Conservation (phyloP, 805 yeast genomes). For the Starmera amethionina region DNA sequence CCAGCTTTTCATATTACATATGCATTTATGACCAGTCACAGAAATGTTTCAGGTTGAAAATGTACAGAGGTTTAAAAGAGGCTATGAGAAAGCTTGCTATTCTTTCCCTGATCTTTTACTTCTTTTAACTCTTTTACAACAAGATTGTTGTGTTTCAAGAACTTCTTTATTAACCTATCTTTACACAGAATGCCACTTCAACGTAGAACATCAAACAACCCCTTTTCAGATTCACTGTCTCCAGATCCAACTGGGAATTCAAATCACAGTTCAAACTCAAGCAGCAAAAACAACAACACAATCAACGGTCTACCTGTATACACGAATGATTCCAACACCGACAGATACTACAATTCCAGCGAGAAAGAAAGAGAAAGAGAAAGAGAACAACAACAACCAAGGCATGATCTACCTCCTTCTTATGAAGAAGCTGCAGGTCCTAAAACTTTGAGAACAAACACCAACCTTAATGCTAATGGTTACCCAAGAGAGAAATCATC, state of each 20-base stretch:
- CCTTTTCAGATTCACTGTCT: conserved; percentile 40
- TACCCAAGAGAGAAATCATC: conserved; percentile 45
- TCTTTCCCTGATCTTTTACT: too few relatives aligned
- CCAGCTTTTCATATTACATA: too few relatives aligned
- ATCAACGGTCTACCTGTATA: conserved; percentile 17
- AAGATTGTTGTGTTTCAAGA: neutral
- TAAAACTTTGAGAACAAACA: conserved; percentile 21
- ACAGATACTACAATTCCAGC: conserved; percentile 21
- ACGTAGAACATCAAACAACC: conserved; percentile 33
- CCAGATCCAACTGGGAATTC: conserved; percentile 23
- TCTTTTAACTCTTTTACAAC: neutral
- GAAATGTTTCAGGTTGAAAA: too few relatives aligned
- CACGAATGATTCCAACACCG: conserved; percentile 24
- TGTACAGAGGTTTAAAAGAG: too few relatives aligned
- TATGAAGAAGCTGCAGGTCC: conserved; percentile 62
- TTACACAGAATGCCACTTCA: neutral
- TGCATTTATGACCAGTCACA: too few relatives aligned
- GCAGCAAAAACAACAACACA: conserved; percentile 16
- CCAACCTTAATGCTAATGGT: conserved; percentile 13
- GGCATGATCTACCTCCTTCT: conserved; percentile 44
- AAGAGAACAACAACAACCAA: conserved; percentile 11
- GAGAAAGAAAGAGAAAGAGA: conserved; percentile 10
- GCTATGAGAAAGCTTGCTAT: too few relatives aligned
- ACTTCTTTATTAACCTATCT: neutral
- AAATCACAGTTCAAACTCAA: conserved; percentile 11